phyloP scores from a whole-genome alignment of 768 basidiomycete genomes.

The Mycena galericulata region DNA sequence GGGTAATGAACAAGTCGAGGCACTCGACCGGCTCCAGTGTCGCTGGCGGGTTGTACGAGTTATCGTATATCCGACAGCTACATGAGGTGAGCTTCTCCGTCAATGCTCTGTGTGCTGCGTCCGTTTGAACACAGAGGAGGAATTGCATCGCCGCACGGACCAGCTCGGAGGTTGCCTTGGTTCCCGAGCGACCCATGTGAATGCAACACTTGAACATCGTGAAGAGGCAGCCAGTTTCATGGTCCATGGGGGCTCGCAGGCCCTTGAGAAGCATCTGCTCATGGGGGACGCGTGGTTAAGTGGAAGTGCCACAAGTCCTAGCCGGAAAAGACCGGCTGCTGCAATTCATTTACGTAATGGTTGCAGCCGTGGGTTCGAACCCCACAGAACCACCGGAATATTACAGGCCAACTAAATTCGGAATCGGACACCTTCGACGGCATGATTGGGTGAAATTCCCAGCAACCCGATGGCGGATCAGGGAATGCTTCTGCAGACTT shows the following conservation, averaged over 20 bases:
- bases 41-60: background rate
- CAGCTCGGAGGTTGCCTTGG: slow-evolving; percentile 23
- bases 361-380: too few species aligned
- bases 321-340: too few species aligned
- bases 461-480: too few species aligned
- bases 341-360: too few species aligned
- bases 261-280: background rate
- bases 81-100: background rate
- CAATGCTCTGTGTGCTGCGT: background rate
- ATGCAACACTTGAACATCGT: background rate
- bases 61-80: background rate
- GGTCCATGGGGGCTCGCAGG: background rate
- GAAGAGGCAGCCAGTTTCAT: background rate
- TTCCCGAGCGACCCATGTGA: background rate
- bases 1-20: background rate
- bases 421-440: too few species aligned
- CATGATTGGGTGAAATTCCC: too few species aligned
- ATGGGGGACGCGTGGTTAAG: too few species aligned
- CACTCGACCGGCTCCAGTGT: slow-evolving; percentile 1
- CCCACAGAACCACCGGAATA: too few species aligned
- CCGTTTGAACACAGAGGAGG: too few species aligned
- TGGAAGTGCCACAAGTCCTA: too few species aligned
- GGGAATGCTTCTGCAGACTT: too few species aligned
- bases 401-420: too few species aligned
- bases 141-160: slow-evolving; percentile 12